A percentile compares a stretch with the other conserved stretches of the same genome.
Evolutionary conservation across 305 asterid genomes (phyloP).

Genomic region (Plantago coronopus): DNA sequence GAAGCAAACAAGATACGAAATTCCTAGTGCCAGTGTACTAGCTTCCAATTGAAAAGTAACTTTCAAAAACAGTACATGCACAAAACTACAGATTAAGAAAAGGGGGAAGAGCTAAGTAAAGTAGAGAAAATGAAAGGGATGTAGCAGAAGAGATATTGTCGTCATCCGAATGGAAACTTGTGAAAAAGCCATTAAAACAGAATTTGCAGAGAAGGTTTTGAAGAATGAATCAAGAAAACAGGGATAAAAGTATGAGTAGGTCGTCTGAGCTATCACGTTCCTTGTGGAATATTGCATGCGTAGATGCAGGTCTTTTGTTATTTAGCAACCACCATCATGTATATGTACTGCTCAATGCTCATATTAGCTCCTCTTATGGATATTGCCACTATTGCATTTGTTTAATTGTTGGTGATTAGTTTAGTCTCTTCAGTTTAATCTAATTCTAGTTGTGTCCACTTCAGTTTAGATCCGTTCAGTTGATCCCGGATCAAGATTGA

Average conservation of each 20-base stretch:
- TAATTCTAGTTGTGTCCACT: too few species aligned
- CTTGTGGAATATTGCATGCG: conserved; percentile 29
- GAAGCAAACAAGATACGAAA: background rate
- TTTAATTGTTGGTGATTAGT: too few species aligned
- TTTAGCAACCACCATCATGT: conserved; percentile 1
- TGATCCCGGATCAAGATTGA: too few species aligned
- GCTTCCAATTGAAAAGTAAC: background rate
- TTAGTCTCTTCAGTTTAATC: too few species aligned
- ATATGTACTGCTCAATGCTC: conserved; percentile 14
- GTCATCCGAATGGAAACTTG: conserved; percentile 28
- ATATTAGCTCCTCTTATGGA: background rate
- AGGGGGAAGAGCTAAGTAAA: background rate
- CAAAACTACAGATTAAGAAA: conserved; percentile 6
- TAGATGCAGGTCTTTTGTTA: conserved; percentile 22
- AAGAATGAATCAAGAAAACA: conserved; percentile 4
- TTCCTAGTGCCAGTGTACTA: background rate
- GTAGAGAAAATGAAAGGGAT: conserved; percentile 15
- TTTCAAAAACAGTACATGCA: conserved; percentile 1
- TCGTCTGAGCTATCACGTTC: background rate
- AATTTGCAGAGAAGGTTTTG: conserved; percentile 28
- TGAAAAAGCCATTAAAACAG: conserved; percentile 21
- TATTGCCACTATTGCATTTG: conserved; percentile 14
- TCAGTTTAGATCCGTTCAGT: too few species aligned
- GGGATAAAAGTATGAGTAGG: background rate
- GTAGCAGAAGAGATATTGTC: conserved; percentile 25